Evolutionary conservation across 192 early-diverging fungal genomes (phyloP).

Genomic region (Kappamyces sp.): DNA sequence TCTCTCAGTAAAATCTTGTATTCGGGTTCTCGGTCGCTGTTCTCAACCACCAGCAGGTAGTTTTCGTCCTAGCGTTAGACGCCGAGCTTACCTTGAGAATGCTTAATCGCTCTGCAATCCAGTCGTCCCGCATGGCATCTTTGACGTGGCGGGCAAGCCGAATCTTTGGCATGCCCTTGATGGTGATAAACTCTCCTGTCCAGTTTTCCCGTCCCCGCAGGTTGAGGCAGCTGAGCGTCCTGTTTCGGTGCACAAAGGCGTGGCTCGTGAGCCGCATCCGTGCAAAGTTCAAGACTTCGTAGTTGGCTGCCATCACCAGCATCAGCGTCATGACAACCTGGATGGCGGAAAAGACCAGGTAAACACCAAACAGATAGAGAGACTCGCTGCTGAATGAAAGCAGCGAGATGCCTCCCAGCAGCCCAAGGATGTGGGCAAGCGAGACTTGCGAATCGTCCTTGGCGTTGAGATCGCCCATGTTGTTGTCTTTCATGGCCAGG

Average conservation of each 20-base stretch:
- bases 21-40: conserved; percentile 7
- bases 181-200: conserved; percentile 53
- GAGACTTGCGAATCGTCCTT: conserved; percentile 68
- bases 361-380: conserved; percentile 45
- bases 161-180: conserved; percentile 35
- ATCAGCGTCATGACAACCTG: conserved; percentile 47
- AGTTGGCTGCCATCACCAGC: conserved; percentile 49
- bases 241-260: conserved; percentile 38
- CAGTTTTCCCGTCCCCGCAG: conserved; percentile 35
- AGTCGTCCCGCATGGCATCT: no score
- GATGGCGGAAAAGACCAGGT: conserved; percentile 47
- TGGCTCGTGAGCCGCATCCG: conserved; percentile 43
- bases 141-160: neutral
- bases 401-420: conserved; percentile 49
- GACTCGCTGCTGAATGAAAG: conserved; percentile 48
- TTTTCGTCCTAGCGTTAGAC: conserved; percentile 41
- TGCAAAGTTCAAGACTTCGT: conserved; percentile 59
- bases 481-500: conserved; percentile 53
- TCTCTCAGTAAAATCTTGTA: conserved; percentile 46
- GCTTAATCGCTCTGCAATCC: conserved; percentile 11
- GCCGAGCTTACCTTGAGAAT: conserved; percentile 29
- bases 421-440: conserved; percentile 54
- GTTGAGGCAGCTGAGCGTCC: conserved; percentile 34
- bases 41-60: conserved; percentile 41
- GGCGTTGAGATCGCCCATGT: conserved; percentile 65